Percentiles rank a stretch among this genome's conserved stretches.
phyloP scores from a whole-genome alignment of 2,329 filamentous ascomycete species.

The Sphaerulina populicola region DNA sequence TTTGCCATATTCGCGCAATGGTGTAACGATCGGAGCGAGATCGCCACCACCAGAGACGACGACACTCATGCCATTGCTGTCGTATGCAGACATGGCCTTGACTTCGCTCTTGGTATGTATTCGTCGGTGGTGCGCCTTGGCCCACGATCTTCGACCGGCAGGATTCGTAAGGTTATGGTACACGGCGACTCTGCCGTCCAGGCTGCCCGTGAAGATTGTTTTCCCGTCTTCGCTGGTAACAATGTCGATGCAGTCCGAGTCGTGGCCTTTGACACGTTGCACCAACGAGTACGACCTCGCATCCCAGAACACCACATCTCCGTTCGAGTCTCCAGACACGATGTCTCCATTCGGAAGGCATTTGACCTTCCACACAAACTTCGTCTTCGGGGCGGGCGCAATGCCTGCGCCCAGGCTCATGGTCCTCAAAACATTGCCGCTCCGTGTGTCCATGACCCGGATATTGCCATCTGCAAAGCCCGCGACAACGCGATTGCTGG shows the following conservation, averaged over 20 bases:
- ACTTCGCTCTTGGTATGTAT: slow-evolving; percentile 84
- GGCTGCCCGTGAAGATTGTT: slow-evolving; percentile 78
- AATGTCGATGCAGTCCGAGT: slow-evolving; percentile 85
- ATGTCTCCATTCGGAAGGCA: slow-evolving; percentile 81
- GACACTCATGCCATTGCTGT: slow-evolving; percentile 69
- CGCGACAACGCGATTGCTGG: slow-evolving; percentile 70
- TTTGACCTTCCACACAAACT: slow-evolving; percentile 89
- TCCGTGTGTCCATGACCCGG: slow-evolving; percentile 77
- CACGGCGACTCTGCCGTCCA: slow-evolving; percentile 78
- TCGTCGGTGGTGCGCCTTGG: slow-evolving; percentile 72
- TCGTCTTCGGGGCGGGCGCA: slow-evolving; percentile 67
- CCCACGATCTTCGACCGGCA: slow-evolving; percentile 57
- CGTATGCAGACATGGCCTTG: slow-evolving; percentile 85
- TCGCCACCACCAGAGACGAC: slow-evolving; percentile 87
- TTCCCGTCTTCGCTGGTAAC: slow-evolving; percentile 71
- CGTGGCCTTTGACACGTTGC: slow-evolving; percentile 78
- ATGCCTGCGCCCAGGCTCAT: slow-evolving; percentile 81
- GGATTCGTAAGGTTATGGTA: slow-evolving; percentile 58
- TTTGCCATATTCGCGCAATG: slow-evolving; percentile 64
- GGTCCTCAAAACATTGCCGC: slow-evolving; percentile 63
- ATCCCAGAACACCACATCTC: slow-evolving; percentile 88
- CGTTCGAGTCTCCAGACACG: slow-evolving; percentile 88
- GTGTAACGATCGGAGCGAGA: slow-evolving; percentile 71
- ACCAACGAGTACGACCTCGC: slow-evolving; percentile 82
- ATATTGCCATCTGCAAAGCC: slow-evolving; percentile 97